These are phyloP conservation scores for Nemophila menziesii DNA, from an alignment of 257 asterid genomes.

Conservation along the genomic window DNA sequence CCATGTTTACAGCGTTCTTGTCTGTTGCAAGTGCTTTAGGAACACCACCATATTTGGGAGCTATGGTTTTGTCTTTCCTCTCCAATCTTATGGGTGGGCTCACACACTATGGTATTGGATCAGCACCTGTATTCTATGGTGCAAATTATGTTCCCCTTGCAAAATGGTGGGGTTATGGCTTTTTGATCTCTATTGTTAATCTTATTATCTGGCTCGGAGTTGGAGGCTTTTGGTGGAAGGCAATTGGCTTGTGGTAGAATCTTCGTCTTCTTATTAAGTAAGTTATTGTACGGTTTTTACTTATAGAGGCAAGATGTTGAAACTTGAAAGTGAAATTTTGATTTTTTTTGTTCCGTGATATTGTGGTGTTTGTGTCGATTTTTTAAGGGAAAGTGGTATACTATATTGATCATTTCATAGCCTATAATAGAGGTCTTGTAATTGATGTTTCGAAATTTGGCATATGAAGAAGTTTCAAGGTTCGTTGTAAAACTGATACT, in stretches of 20 bases:
- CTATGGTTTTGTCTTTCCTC: slow-evolving; percentile 63
- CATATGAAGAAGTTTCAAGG: not conserved
- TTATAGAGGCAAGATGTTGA: not conserved
- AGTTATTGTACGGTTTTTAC: not conserved
- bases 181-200: slow-evolving; percentile 60
- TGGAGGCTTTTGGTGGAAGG: slow-evolving; percentile 95
- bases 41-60: slow-evolving; percentile 79
- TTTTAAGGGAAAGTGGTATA: not conserved
- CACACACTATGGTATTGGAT: slow-evolving; percentile 84
- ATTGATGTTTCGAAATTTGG: not conserved
- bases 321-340: not conserved
- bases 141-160: slow-evolving; percentile 80
- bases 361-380: not conserved
- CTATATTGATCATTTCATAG: not conserved
- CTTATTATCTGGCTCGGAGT: slow-evolving; percentile 81
- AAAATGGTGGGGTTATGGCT: slow-evolving; percentile 93
- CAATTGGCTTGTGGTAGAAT: slow-evolving; percentile 70
- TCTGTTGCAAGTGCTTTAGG: slow-evolving; percentile 91
- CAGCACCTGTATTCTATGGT: slow-evolving; percentile 81
- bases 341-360: not conserved
- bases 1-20: slow-evolving; percentile 93
- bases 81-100: slow-evolving; percentile 92
- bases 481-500: not conserved
- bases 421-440: not conserved
- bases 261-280: not conserved